Conservation (phyloP, 2,329 filamentous ascomycete species). For the Fusarium compactum region DNA sequence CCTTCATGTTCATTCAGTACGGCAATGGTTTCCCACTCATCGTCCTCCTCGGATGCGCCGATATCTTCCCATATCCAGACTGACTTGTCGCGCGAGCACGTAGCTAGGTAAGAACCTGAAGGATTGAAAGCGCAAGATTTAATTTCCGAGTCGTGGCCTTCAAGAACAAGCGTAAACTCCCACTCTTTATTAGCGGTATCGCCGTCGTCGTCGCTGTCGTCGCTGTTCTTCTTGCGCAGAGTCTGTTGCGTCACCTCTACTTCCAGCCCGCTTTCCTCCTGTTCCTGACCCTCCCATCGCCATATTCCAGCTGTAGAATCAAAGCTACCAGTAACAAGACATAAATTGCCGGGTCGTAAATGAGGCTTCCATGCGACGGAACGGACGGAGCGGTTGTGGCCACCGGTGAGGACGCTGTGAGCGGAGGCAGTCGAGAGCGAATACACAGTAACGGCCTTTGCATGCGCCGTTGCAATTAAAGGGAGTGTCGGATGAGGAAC, state of each 20-base stretch:
- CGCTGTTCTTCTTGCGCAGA: constrained; percentile 36
- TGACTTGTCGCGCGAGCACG: constrained; percentile 90
- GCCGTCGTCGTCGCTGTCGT: constrained; percentile 48
- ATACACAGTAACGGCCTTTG: constrained; percentile 90
- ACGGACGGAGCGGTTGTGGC: constrained; percentile 91
- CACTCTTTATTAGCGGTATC: constrained; percentile 82
- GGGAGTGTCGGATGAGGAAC: constrained; percentile 88
- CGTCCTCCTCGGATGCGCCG: constrained; percentile 76
- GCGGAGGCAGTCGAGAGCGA: constrained; percentile 84
- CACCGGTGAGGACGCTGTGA: constrained; percentile 83
- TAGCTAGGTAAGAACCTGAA: constrained; percentile 83
- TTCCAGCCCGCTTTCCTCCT: constrained; percentile 54
- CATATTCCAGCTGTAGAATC: constrained; percentile 90
- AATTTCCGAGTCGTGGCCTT: constrained; percentile 96
- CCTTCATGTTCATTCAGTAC: constrained; percentile 94
- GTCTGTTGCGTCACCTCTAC: constrained; percentile 56
- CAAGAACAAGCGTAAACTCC: constrained; percentile 91
- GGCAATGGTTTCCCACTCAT: constrained; percentile 96
- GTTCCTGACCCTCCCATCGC: constrained; percentile 70
- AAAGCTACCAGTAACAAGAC: constrained; percentile 92
- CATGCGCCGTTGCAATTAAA: constrained; percentile 87
- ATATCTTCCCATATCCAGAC: constrained; percentile 99
- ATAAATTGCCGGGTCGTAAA: constrained; percentile 70
- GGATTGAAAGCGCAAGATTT: constrained; percentile 82
- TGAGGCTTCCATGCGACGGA: constrained; percentile 88